These are phyloP conservation scores for Ganoderma leucocontextum DNA, from an alignment of 1,284 basidiomycete genomes.

Conservation along the genomic window DNA sequence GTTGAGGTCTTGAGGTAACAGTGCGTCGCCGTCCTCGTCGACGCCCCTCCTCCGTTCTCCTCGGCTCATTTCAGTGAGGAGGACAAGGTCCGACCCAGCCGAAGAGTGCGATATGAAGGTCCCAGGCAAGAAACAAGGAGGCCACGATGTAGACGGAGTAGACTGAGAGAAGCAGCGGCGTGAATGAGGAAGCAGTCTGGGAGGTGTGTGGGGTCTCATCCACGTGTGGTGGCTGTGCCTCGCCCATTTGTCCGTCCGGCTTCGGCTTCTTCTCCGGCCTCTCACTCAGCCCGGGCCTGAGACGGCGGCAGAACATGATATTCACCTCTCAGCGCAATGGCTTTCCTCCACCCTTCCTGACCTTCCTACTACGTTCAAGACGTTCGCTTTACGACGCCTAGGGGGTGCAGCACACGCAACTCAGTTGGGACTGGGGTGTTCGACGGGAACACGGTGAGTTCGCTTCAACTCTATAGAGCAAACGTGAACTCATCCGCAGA, in stretches of 20 bases:
- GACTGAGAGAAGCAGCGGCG: neutral
- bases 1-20: neutral
- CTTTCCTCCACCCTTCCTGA: neutral
- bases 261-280: constrained; percentile 5
- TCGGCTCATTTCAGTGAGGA: constrained; percentile 8
- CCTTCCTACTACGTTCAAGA: neutral
- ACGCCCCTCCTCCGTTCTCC: neutral
- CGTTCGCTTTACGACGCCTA: constrained; percentile 1
- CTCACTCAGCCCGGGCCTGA: constrained; percentile 18
- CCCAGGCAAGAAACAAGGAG: neutral
- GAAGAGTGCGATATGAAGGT: neutral
- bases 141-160: neutral
- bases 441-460: neutral
- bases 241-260: neutral
- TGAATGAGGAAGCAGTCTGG: neutral
- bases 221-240: constrained; percentile 1
- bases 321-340: constrained; percentile 2
- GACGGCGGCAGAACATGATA: constrained; percentile 11
- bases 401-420: neutral
- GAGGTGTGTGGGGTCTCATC: neutral
- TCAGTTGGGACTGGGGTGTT: neutral
- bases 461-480: neutral
- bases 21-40: constrained; percentile 6
- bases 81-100: neutral
- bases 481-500: neutral